Base-by-base conservation (phyloP, 2,329 filamentous ascomycete genomes). In the Cladophialophora bantiana region DNA sequence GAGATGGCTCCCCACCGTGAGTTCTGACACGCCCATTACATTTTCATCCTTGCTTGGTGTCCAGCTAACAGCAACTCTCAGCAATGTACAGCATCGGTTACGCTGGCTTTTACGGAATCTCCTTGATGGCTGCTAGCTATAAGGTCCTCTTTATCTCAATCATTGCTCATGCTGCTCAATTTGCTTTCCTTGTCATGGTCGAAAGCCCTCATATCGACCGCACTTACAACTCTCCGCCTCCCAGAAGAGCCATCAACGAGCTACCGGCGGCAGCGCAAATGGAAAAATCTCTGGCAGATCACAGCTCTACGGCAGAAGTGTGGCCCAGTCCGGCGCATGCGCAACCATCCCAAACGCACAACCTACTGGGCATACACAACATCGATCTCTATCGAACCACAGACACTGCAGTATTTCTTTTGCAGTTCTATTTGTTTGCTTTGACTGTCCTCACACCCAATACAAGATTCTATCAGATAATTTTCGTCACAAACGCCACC, bases 131-230 rank as follows among this genome's bases (percentile, higher is more conserved):
- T 55, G 94, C 94, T 69, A 99, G 95, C 83, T 98, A 98, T 81
- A 93, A 94, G 75, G 94, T 99, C 66, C 86, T 99, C 58, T 94
- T 96, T 84, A 97, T 98, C 78, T 98, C 95, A 64, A 94, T 99
- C 75, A 81, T 96, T 75, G 95, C 94, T 68, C 95, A 99, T 81
- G 88, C 93, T 73, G 92, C 94, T 66, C 95, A 99, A 81, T 94
- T 99, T 78, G 90, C 90, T 67, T 99, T 99, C 82, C 85, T 99
- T 71, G 88, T 92, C 61, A 84, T 93, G 68, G 92, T 99, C 70
- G 95, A 99, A 81, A 97, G 96, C 75, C 95, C 95, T 60, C 95
- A 99, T 76, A 99, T 99, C 80, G 93, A 98, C 75, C 96, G 96
- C 83, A 97, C 89, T 3, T 99, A 99, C 83, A 97, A 97, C 76